phyloP scores from a whole-genome alignment of 495 filamentous ascomycete species.

The Hamigera avellanea region DNA sequence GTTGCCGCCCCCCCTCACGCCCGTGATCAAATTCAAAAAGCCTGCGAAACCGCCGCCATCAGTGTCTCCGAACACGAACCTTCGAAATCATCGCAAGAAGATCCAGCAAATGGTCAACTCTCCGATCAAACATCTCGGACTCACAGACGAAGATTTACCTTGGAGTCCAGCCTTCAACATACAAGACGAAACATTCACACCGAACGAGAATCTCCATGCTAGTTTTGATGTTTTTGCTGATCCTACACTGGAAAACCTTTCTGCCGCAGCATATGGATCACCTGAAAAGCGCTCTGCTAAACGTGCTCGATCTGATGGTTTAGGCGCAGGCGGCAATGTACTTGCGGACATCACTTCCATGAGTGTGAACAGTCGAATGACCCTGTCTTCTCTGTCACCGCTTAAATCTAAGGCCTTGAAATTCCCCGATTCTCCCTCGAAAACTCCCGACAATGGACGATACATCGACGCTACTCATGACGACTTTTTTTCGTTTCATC shows the following conservation, averaged over 20 bases:
- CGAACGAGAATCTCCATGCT: constrained; percentile 33
- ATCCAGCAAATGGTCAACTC: constrained; percentile 85
- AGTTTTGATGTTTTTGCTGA: constrained; percentile 71
- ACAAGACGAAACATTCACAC: constrained; percentile 41
- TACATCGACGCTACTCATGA: constrained; percentile 45
- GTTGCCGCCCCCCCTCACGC: constrained; percentile 74
- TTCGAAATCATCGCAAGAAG: constrained; percentile 80
- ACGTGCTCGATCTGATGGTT: constrained; percentile 47
- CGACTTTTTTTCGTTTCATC: constrained; percentile 51
- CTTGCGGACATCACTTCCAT: constrained; percentile 54
- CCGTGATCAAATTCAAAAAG: constrained; percentile 73
- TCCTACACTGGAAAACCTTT: constrained; percentile 31
- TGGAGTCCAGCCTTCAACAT: constrained; percentile 75
- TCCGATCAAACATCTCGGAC: constrained; percentile 60
- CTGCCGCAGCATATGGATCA: constrained; percentile 50
- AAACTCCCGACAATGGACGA: constrained; percentile 39
- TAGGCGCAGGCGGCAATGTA: constrained; percentile 31
- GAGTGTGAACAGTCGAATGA: constrained; percentile 37
- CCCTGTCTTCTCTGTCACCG: constrained; percentile 19
- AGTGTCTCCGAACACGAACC: constrained; percentile 85
- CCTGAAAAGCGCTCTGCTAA: constrained; percentile 65
- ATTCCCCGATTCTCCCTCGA: constrained; percentile 37
- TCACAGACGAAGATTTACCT: constrained; percentile 48
- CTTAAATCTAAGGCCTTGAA: constrained; percentile 28
- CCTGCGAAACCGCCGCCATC: constrained; percentile 74